These are phyloP conservation scores for Triticum timopheevii DNA, from an alignment of 176 grass and related monocot genomes.

Conservation along the genomic window DNA sequence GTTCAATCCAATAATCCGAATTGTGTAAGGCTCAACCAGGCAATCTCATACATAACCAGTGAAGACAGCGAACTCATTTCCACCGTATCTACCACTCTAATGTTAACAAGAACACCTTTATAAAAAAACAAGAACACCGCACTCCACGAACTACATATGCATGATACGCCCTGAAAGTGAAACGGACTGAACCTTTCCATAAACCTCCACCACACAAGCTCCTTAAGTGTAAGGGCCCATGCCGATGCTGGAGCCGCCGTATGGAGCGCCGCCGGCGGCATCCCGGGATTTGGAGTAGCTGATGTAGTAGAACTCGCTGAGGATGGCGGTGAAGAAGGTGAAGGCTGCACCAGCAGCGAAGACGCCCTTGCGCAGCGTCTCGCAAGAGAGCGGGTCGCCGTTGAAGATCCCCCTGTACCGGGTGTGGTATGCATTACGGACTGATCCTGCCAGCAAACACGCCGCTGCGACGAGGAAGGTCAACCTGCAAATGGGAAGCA, in stretches of 20 bases:
- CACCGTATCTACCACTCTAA: too few relatives aligned
- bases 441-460: constrained; percentile 76
- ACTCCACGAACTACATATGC: neutral
- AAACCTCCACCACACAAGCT: constrained; percentile 15
- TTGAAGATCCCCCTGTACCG: constrained; percentile 59
- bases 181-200: constrained; percentile 11
- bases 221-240: constrained; percentile 70
- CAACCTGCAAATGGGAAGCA: constrained; percentile 42
- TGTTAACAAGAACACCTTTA: neutral
- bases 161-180: neutral
- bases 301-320: constrained; percentile 83
- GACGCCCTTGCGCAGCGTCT: constrained; percentile 82
- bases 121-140: neutral
- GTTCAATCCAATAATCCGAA: too few relatives aligned
- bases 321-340: constrained; percentile 79
- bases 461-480: constrained; percentile 74
- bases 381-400: constrained; percentile 50
- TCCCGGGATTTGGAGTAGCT: constrained; percentile 60
- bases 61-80: too few relatives aligned
- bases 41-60: too few relatives aligned
- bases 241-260: constrained; percentile 58
- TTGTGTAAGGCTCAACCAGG: too few relatives aligned
- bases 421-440: constrained; percentile 89
- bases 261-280: constrained; percentile 36
- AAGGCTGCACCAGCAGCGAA: constrained; percentile 87